Base-by-base conservation (phyloP, 805 yeast genomes). In the Millerozyma acaciae region DNA sequence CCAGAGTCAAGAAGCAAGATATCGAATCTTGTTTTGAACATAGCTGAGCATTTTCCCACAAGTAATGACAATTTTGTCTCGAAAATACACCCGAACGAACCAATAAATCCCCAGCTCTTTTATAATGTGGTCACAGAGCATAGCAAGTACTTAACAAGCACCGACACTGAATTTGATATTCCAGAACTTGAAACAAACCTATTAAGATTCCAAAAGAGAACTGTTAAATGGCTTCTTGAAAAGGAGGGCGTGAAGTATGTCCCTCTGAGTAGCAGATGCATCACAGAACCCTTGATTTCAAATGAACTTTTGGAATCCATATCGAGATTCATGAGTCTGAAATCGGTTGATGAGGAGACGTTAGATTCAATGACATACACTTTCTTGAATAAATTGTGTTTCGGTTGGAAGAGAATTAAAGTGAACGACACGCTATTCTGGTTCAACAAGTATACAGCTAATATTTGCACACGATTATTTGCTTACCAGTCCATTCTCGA, bases 161-260 rank as follows among this genome's bases (percentile, higher is more conserved):
- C 47, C 1, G 39, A 40, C 3, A 40, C 39, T 3, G 36, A 44
- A 2, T 51, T 60, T 31, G 57, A 62, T 14, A 57, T 70, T 2
- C 68, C 73, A 0, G 73, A 67, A 23, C 48, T 75, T 5, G 68
- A 62, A 7, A 62, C 75, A 0, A 56, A 57, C 9, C 51, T 75
- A 6, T 47, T 74, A 16, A 56, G 57, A 2, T 80, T 78, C 39
- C 87, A 80, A 49, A 62, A 60, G 4, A 69, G 65, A 26, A 68
- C 83, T 2, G 65, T 80, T 2, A 52, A 59, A 12, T 80, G 87
- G 87, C 55, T 79, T 47, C 53, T 80, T 4, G 40, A 54, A 0
- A 67, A 62, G 38, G 87, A 80, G 48, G 66, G 74, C 26, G 66
- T 65, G 4, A 18, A 26, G 8, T 68, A 65, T 34, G 53, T 65